Percentiles rank a stretch among this genome's conserved stretches.
Evolutionary conservation across 2,329 filamentous ascomycete species (phyloP).

Genomic region (Allantophomopsis cytisporea): DNA sequence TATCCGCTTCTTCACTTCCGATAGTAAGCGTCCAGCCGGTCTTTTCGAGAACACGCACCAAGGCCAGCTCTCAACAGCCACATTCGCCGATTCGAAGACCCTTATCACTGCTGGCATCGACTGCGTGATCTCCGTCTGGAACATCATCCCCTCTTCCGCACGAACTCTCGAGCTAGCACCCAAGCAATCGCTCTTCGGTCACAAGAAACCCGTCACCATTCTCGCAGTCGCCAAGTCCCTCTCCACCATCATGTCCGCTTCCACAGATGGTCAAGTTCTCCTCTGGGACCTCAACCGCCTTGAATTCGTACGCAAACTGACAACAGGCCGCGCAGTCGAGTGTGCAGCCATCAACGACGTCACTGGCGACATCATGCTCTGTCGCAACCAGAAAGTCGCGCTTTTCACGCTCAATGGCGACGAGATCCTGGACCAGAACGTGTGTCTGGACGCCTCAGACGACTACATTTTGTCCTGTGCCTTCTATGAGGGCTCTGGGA

Average conservation of each 20-base stretch:
- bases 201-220: slow-evolving; percentile 69
- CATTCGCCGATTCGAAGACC: slow-evolving; percentile 81
- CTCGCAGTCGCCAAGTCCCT: slow-evolving; percentile 82
- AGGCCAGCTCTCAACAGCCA: slow-evolving; percentile 70
- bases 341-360: slow-evolving; percentile 83
- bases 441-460: slow-evolving; percentile 51
- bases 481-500: slow-evolving; percentile 86
- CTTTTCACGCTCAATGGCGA: slow-evolving; percentile 85
- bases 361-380: slow-evolving; percentile 79
- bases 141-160: slow-evolving; percentile 44
- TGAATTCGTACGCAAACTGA: slow-evolving; percentile 69
- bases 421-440: slow-evolving; percentile 66
- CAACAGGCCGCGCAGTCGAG: slow-evolving; percentile 42
- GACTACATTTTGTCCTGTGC: slow-evolving; percentile 73
- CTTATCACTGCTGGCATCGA: slow-evolving; percentile 87
- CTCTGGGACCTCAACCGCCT: slow-evolving; percentile 91
- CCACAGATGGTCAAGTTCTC: slow-evolving; percentile 68
- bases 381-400: slow-evolving; percentile 59
- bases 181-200: slow-evolving; percentile 74
- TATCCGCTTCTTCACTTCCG: slow-evolving; percentile 78
- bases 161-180: slow-evolving; percentile 70
- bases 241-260: slow-evolving; percentile 75
- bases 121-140: slow-evolving; percentile 80
- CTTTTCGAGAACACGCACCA: slow-evolving; percentile 91
- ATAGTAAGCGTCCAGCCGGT: slow-evolving; percentile 71